Conservation (phyloP, 2,329 filamentous ascomycete species). For the Fusarium sacchari region DNA sequence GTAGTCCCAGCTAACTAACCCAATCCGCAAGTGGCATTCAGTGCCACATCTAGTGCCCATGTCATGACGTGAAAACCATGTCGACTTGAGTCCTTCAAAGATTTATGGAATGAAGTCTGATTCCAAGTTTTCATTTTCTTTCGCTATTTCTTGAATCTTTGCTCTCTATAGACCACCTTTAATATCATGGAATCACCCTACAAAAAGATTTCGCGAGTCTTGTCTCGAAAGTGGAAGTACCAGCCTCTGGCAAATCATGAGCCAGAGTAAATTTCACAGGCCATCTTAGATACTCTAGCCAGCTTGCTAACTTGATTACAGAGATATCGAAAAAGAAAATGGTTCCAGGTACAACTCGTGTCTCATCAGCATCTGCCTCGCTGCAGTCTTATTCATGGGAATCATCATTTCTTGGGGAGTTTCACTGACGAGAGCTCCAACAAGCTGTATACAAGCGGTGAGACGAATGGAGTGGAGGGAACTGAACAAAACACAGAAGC, state of each 20-base stretch:
- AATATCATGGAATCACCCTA: neutral
- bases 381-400: neutral
- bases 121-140: neutral
- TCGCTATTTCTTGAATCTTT: no score
- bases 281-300: rapidly evolving
- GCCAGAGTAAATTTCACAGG: neutral
- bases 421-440: neutral
- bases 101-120: neutral
- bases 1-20: rapidly evolving
- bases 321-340: rapidly evolving
- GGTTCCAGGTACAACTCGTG: rapidly evolving
- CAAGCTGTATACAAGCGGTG: neutral
- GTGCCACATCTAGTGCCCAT: no score
- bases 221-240: neutral
- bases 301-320: neutral
- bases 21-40: neutral
- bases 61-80: neutral
- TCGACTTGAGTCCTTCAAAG: neutral
- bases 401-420: neutral
- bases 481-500: neutral
- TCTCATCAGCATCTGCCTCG: neutral
- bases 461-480: neutral
- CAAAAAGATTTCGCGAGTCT: neutral
- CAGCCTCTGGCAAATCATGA: neutral
- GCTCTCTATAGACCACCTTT: no score